These are phyloP conservation scores for Verticillium isaacii DNA, from an alignment of 2,329 filamentous ascomycete species.

Conservation along the genomic window DNA sequence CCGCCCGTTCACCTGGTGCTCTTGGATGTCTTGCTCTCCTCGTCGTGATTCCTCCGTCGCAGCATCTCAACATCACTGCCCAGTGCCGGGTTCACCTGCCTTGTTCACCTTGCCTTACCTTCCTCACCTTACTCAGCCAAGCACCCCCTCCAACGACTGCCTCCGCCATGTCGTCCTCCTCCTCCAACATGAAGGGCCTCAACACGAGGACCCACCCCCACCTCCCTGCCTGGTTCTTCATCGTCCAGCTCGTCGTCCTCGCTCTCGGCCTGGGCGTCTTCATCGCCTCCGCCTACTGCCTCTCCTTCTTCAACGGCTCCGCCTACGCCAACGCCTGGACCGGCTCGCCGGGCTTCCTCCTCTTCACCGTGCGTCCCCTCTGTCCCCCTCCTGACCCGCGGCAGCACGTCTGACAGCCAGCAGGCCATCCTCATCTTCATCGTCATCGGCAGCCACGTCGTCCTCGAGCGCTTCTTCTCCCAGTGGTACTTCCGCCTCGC, in stretches of 20 bases:
- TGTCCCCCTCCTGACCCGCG: not conserved
- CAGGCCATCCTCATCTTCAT: conserved; percentile 36
- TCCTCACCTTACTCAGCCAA: not conserved
- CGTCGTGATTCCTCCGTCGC: too few relatives aligned
- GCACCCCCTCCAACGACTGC: not conserved
- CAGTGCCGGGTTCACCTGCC: too few relatives aligned
- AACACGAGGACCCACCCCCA: conserved; percentile 30
- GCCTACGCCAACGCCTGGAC: conserved; percentile 18
- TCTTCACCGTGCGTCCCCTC: conserved; percentile 37
- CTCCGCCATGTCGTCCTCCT: not conserved
- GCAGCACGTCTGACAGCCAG: conserved; percentile 1
- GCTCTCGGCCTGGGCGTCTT: conserved; percentile 33
- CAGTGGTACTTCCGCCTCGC: conserved; percentile 32
- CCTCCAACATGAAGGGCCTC: conserved; percentile 20
- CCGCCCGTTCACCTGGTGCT: too few relatives aligned
- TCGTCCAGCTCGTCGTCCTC: conserved; percentile 31
- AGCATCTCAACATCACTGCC: too few relatives aligned
- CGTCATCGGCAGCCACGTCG: conserved; percentile 31
- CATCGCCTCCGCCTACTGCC: conserved; percentile 32
- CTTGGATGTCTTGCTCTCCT: too few relatives aligned
- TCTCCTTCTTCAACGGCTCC: conserved; percentile 3
- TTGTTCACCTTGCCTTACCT: too few relatives aligned
- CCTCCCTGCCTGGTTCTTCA: conserved; percentile 29
- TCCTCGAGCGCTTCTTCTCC: conserved; percentile 28
- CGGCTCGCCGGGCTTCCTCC: conserved; percentile 35